Evolutionary conservation across 2,329 filamentous ascomycete genomes (phyloP).

Genomic region (Ilyonectria mors-panacis): DNA sequence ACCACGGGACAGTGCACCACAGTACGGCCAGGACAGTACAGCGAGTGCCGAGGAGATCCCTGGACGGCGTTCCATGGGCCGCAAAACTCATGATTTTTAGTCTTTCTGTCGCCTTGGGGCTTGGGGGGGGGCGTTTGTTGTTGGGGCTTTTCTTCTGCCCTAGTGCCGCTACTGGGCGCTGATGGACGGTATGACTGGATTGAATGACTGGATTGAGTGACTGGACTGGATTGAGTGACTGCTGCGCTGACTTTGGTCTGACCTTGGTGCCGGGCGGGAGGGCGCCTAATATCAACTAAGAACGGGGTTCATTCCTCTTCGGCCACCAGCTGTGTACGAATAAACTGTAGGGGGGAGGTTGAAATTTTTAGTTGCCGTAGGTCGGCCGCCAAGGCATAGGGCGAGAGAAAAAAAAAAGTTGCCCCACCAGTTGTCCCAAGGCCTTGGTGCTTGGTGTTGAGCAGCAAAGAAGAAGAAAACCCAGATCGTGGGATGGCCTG

Average conservation of each 20-base stretch:
- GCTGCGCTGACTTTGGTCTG: neutral
- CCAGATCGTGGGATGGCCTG: slow-evolving; percentile 30
- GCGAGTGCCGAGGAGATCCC: neutral
- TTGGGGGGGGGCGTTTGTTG: neutral
- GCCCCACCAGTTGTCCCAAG: slow-evolving; percentile 30
- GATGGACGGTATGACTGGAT: neutral
- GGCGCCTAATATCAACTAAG: neutral
- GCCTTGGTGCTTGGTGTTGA: slow-evolving; percentile 15
- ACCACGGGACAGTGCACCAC: neutral
- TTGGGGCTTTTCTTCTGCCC: neutral
- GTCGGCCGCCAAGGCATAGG: slow-evolving; percentile 19
- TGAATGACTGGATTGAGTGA: neutral
- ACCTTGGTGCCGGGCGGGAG: neutral
- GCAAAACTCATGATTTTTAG: slow-evolving; percentile 26
- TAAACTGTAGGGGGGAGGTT: neutral
- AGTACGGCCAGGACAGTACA: neutral
- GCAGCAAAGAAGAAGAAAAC: slow-evolving; percentile 22
- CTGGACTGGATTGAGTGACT: neutral
- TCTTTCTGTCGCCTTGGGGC: slow-evolving; percentile 10
- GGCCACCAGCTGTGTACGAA: no score
- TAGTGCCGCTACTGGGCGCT: no score
- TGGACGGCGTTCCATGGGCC: neutral
- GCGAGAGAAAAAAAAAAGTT: neutral
- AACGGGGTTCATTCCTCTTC: neutral
- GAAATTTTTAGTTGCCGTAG: slow-evolving; percentile 25